Percentiles rank a stretch among this genome's conserved stretches.
Conservation (phyloP, 1,284 basidiomycete genomes). For the Coniophora puteana region DNA sequence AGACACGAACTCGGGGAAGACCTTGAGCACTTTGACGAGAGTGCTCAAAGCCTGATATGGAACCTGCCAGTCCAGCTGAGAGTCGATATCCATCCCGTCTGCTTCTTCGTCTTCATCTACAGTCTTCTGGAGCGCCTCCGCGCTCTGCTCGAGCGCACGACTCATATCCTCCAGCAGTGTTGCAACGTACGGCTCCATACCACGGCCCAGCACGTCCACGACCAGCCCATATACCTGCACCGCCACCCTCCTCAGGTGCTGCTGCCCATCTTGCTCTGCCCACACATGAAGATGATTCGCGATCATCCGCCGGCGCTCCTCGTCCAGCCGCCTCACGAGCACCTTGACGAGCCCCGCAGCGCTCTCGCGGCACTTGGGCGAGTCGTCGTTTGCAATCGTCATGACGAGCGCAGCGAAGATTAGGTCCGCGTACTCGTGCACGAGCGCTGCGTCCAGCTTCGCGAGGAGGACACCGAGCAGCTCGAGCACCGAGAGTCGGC, state of each 20-base stretch:
- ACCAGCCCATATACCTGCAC: conserved; percentile 82
- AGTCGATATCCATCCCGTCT: conserved; percentile 47
- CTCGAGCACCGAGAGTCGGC: conserved; percentile 91
- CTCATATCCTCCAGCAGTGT: conserved; percentile 61
- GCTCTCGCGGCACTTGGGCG: conserved; percentile 85
- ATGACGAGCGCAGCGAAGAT: conserved; percentile 92
- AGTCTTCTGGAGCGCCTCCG: conserved; percentile 31
- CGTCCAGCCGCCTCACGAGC: conserved; percentile 69
- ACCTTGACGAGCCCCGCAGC: conserved; percentile 80
- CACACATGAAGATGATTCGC: conserved; percentile 79
- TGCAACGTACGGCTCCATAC: conserved; percentile 44
- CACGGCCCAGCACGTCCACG: conserved; percentile 59
- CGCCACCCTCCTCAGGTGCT: conserved; percentile 67
- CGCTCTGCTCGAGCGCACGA: conserved; percentile 46
- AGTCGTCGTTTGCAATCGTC: conserved; percentile 92
- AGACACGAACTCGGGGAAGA: conserved; percentile 47
- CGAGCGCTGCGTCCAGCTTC: conserved; percentile 81
- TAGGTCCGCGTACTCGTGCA: conserved; percentile 85
- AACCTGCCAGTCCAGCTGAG: conserved; percentile 80
- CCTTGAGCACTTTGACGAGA: conserved; percentile 60
- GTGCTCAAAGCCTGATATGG: conserved; percentile 80
- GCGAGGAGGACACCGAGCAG: conserved; percentile 77
- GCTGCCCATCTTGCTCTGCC: conserved; percentile 64
- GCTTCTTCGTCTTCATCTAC: conserved; percentile 37
- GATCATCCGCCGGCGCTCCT: conserved; percentile 55